These are phyloP conservation scores for Apiotrichum porosum DNA, from an alignment of 1,284 basidiomycete genomes.

Conservation along the genomic window DNA sequence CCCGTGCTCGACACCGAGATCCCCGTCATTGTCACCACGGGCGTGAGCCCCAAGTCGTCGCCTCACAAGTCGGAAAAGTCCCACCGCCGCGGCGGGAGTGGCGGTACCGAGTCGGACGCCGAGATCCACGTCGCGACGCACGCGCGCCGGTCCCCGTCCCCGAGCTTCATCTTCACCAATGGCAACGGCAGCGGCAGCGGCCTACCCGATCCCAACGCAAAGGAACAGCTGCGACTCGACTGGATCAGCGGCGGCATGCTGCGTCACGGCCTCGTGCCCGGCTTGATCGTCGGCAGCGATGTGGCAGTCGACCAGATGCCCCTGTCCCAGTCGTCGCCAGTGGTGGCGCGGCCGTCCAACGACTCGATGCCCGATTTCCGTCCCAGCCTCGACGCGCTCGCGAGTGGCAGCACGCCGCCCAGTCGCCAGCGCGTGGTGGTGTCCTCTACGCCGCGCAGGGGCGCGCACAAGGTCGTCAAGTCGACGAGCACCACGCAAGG, in stretches of 20 bases:
- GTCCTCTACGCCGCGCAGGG: too few relatives aligned
- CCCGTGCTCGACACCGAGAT: background rate
- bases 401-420: background rate
- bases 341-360: background rate
- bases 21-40: too few relatives aligned
- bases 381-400: background rate
- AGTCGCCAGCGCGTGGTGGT: background rate
- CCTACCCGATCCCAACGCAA: too few relatives aligned
- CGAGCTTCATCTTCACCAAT: background rate
- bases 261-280: too few relatives aligned
- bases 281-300: background rate
- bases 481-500: background rate
- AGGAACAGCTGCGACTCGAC: too few relatives aligned
- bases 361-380: background rate
- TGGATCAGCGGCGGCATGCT: too few relatives aligned
- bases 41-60: too few relatives aligned
- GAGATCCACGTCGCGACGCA: conserved; percentile 1
- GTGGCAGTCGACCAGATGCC: background rate
- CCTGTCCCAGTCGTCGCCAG: background rate
- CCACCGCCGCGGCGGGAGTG: background rate
- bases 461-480: too few relatives aligned
- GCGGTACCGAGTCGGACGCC: background rate
- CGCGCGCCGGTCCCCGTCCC: background rate
- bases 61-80: too few relatives aligned
- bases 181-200: background rate